Evolutionary conservation across 805 yeast species (phyloP).

Genomic region (Wickerhamiella sergipiensis): DNA sequence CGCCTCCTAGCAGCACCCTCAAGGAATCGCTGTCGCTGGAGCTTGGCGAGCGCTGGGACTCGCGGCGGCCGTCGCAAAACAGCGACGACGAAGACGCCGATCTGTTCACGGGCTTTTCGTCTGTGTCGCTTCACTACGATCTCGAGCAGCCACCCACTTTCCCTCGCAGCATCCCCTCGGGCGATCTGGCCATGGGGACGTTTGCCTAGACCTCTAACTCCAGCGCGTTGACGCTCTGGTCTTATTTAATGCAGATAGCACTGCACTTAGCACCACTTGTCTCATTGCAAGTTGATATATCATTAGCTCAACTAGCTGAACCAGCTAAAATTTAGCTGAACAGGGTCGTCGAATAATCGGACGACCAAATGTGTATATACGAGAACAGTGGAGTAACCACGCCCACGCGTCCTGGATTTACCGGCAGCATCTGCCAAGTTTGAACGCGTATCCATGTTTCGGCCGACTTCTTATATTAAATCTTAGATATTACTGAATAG

Average conservation of each 20-base stretch:
- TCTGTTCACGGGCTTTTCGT: conserved; percentile 17
- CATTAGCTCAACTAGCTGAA: too few species aligned
- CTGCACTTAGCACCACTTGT: too few species aligned
- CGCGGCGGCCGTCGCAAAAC: conserved; percentile 14
- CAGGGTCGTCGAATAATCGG: too few species aligned
- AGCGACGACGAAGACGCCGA: conserved; percentile 11
- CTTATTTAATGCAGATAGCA: neutral
- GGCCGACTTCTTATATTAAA: too few species aligned
- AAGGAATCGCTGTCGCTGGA: conserved; percentile 17
- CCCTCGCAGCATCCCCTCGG: neutral
- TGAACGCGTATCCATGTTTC: too few species aligned
- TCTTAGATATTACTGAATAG: too few species aligned
- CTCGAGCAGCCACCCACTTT: conserved; percentile 1
- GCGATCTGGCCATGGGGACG: neutral
- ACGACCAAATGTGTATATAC: too few species aligned
- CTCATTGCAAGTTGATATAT: too few species aligned
- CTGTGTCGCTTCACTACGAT: conserved; percentile 19
- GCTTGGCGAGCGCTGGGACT: conserved; percentile 18
- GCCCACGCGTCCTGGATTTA: too few species aligned
- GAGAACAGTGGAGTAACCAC: too few species aligned
- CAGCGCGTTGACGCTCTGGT: neutral
- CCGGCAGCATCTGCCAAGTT: too few species aligned
- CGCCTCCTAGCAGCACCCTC: conserved; percentile 3
- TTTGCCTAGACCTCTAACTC: neutral
- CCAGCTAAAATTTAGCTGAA: too few species aligned